Percentiles rank a stretch among this genome's conserved stretches.
Conservation (phyloP, 1,284 basidiomycete species). For the Fistulinella cinereoalba region DNA sequence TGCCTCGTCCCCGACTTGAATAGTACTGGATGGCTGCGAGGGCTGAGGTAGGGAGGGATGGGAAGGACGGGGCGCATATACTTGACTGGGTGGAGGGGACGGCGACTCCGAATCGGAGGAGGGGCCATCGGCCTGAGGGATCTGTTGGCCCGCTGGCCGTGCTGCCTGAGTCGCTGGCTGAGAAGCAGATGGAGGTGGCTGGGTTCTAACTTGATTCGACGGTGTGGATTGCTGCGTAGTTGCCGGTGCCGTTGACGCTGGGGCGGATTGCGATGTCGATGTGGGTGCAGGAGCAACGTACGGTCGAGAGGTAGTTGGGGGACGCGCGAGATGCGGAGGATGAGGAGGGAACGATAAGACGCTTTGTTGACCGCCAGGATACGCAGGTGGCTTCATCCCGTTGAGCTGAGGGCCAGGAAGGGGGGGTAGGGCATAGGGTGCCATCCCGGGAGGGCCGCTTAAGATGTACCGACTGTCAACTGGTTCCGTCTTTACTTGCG, state of each 20-base stretch:
- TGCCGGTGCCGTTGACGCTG: slow-evolving; percentile 12
- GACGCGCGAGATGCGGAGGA: slow-evolving; percentile 42
- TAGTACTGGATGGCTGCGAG: slow-evolving; percentile 33
- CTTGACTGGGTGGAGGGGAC: slow-evolving; percentile 54
- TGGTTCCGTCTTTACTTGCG: slow-evolving; percentile 65
- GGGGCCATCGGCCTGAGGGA: slow-evolving; percentile 67
- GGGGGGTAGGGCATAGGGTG: slow-evolving; percentile 55
- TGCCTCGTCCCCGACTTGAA: slow-evolving; percentile 64
- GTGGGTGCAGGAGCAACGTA: slow-evolving; percentile 20
- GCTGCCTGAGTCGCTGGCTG: slow-evolving; percentile 10
- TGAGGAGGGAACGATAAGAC: slow-evolving; percentile 56
- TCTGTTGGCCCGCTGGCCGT: slow-evolving; percentile 39
- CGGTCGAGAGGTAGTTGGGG: slow-evolving; percentile 19
- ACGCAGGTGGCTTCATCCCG: slow-evolving; percentile 42
- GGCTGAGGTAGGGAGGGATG: slow-evolving; percentile 61
- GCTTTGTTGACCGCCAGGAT: slow-evolving; percentile 53
- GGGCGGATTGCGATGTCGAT: slow-evolving; percentile 12
- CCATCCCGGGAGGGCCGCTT: slow-evolving; percentile 38
- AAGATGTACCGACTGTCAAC: slow-evolving; percentile 63
- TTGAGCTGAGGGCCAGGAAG: slow-evolving; percentile 62
- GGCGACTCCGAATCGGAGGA: slow-evolving; percentile 60
- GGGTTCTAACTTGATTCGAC: slow-evolving; percentile 11
- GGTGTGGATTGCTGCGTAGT: slow-evolving; percentile 13
- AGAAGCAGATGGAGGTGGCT: too few species aligned
- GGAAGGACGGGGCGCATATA: slow-evolving; percentile 59